phyloP scores from a whole-genome alignment of 495 filamentous ascomycete genomes.

The Parathielavia appendiculata region DNA sequence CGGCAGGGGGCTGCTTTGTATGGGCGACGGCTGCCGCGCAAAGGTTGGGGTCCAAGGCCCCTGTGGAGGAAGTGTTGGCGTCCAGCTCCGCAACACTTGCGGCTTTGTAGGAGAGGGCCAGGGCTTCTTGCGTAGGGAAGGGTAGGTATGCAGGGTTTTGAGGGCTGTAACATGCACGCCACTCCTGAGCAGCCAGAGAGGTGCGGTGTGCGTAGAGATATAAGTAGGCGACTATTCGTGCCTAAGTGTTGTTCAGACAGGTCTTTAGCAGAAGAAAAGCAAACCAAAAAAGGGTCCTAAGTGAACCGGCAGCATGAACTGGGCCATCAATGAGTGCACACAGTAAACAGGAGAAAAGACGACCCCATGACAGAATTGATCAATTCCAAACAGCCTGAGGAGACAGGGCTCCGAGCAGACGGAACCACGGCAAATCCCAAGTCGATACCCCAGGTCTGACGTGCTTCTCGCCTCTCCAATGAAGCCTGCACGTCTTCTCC shows the following conservation, averaged over 20 bases:
- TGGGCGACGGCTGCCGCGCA: not conserved
- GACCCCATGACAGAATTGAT: too few relatives aligned
- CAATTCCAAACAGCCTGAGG: not conserved
- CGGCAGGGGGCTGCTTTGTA: conserved; percentile 4
- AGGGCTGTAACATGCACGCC: not conserved
- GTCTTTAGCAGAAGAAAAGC: too few relatives aligned
- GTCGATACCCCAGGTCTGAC: not conserved
- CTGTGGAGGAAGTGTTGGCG: not conserved
- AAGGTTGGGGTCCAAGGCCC: not conserved
- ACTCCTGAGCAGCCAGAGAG: not conserved
- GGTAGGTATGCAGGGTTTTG: not conserved
- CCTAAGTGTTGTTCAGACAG: too few relatives aligned
- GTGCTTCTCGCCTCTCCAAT: conserved; percentile 6
- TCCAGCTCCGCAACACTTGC: not conserved
- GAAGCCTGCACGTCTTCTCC: not conserved
- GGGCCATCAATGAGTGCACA: too few relatives aligned
- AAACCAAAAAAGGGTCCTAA: not conserved
- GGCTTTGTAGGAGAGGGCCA: not conserved
- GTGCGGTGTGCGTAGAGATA: too few relatives aligned
- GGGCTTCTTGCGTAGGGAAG: not conserved
- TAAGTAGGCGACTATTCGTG: too few relatives aligned
- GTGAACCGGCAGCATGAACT: not conserved
- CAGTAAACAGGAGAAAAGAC: too few relatives aligned
- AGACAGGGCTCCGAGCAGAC: not conserved
- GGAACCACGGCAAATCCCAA: conserved; percentile 1